phyloP scores from a whole-genome alignment of 345 rosid species.

The Dipteronia sinensis region DNA sequence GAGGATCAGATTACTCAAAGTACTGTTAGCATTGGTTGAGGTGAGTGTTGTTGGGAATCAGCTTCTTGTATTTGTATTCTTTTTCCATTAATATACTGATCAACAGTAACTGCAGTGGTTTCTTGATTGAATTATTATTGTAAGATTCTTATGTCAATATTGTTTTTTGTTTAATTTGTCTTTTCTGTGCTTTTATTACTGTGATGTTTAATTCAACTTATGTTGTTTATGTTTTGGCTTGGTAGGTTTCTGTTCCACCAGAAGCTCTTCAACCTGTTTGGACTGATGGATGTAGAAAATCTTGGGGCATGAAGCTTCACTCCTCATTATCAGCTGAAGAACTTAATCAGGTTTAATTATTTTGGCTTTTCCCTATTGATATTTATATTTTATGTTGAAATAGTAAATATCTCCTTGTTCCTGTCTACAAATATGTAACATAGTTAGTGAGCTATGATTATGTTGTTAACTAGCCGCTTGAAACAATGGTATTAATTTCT shows the following conservation, averaged over 20 bases:
- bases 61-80: neutral
- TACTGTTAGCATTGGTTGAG: conserved; percentile 67
- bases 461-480: neutral
- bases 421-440: neutral
- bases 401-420: neutral
- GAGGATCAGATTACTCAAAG: conserved; percentile 64
- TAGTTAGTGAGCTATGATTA: neutral
- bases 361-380: too few relatives aligned
- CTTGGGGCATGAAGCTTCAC: conserved; percentile 65
- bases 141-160: neutral
- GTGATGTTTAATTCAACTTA: neutral
- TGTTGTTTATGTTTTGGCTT: conserved; percentile 20
- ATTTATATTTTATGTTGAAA: too few relatives aligned
- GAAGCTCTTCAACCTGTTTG: conserved; percentile 70
- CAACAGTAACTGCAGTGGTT: neutral
- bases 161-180: neutral
- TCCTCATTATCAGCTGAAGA: conserved; percentile 62
- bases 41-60: conserved; percentile 34
- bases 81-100: neutral
- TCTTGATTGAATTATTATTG: conserved; percentile 1
- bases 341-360: conserved; percentile 63
- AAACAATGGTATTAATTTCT: too few relatives aligned
- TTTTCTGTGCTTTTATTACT: conserved; percentile 1
- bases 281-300: conserved; percentile 56
- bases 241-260: conserved; percentile 66